Percentiles rank a stretch among this genome's conserved stretches.
These are phyloP conservation scores for Papiliotrema nemorosa DNA, from an alignment of 1,284 basidiomycete genomes.

Conservation along the genomic window DNA sequence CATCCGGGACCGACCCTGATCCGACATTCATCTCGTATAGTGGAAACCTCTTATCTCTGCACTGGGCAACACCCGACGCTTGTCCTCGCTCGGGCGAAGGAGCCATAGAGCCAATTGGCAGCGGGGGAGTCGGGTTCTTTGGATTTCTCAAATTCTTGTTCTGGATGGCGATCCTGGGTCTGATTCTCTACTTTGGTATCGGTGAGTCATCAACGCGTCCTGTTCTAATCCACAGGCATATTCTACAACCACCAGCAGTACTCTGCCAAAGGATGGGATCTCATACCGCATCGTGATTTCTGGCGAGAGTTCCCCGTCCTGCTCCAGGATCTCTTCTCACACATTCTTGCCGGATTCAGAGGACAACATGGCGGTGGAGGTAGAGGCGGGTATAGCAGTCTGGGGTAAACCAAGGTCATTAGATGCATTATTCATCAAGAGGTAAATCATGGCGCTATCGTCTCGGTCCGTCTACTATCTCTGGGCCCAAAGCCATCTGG, in stretches of 20 bases:
- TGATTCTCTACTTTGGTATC: conserved; percentile 43
- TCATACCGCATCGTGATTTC: conserved; percentile 50
- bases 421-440: conserved; percentile 8
- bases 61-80: conserved; percentile 43
- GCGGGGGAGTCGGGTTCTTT: conserved; percentile 28
- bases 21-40: conserved; percentile 39
- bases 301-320: conserved; percentile 48
- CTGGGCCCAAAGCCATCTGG: not conserved
- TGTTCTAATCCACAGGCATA: too few species aligned
- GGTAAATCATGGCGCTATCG: not conserved
- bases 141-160: conserved; percentile 41
- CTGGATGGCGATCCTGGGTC: conserved; percentile 34
- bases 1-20: conserved; percentile 18
- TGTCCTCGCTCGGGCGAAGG: conserved; percentile 31
- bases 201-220: too few species aligned
- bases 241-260: conserved; percentile 51
- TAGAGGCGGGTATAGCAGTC: conserved; percentile 40
- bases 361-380: conserved; percentile 24
- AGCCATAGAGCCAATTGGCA: conserved; percentile 2
- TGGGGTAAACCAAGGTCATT: conserved; percentile 23
- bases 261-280: conserved; percentile 48
- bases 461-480: not conserved
- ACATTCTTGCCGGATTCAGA: conserved; percentile 38
- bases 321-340: conserved; percentile 38
- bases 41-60: conserved; percentile 29